Percentiles rank a stretch among this genome's conserved stretches.
Evolutionary conservation across 345 rosid genomes (phyloP).

Genomic region (Brassica rapa): DNA sequence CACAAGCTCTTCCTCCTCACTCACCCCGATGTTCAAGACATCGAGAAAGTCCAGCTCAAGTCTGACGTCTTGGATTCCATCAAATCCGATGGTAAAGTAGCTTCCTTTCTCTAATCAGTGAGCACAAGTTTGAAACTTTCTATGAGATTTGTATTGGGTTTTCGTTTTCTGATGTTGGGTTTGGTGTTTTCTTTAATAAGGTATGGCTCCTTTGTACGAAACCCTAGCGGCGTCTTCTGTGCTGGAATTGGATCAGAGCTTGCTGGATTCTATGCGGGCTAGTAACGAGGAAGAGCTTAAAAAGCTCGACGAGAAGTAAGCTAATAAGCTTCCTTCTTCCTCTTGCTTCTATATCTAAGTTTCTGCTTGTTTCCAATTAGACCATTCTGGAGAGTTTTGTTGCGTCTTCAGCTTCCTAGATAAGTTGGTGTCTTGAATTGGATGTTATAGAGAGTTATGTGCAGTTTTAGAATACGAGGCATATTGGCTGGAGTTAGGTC

Average conservation of each 20-base stretch:
- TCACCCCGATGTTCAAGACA: conserved; percentile 78
- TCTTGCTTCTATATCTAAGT: not conserved
- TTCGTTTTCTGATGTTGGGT: conserved; percentile 23
- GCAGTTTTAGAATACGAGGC: not conserved
- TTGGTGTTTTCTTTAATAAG: conserved; percentile 38
- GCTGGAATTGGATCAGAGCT: conserved; percentile 42
- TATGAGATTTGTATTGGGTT: not conserved
- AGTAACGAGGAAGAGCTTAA: conserved; percentile 78
- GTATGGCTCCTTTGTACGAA: conserved; percentile 85
- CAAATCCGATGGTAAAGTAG: conserved; percentile 61
- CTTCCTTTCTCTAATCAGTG: not conserved
- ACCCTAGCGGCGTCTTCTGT: conserved; percentile 72
- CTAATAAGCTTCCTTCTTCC: conserved; percentile 4
- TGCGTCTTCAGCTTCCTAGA: not conserved
- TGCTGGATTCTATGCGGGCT: conserved; percentile 65
- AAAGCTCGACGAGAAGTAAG: conserved; percentile 91
- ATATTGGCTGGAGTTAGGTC: not conserved
- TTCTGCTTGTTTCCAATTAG: not conserved
- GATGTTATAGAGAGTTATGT: not conserved
- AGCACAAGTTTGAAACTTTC: not conserved
- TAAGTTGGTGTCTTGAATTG: not conserved
- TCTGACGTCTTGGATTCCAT: conserved; percentile 62
- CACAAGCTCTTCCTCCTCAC: conserved; percentile 79
- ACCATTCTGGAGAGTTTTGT: not conserved
- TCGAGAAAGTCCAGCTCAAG: conserved; percentile 78